Conservation (phyloP, 176 grass and related monocot species). For the Thalia dealbata region DNA sequence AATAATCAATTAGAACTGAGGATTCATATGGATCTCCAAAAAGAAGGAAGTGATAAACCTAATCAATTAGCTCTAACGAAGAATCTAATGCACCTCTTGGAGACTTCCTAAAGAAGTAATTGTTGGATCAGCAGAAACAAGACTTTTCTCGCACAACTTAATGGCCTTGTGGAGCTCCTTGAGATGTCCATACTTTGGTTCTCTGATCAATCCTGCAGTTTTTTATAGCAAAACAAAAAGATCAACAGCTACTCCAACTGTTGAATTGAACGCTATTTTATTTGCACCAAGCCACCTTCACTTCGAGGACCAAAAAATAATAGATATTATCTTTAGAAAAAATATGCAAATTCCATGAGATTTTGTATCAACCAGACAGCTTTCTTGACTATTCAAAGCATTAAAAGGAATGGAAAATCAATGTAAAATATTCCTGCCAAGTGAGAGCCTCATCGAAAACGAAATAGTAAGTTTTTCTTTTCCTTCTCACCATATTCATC, state of each 20-base stretch:
- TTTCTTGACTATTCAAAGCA: background rate
- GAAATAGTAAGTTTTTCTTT: background rate
- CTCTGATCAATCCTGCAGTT: conserved; percentile 61
- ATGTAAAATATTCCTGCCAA: background rate
- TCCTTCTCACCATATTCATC: conserved; percentile 82
- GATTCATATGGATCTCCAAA: background rate
- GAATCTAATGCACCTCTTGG: conserved; percentile 52
- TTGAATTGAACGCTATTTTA: background rate
- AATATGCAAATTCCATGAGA: background rate
- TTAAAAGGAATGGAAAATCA: background rate
- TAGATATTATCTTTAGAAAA: background rate
- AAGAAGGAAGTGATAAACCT: background rate
- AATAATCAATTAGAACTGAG: conserved; percentile 5
- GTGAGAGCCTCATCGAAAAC: background rate
- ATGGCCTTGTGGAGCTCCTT: conserved; percentile 89
- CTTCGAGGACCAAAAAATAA: background rate
- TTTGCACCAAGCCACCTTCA: too few relatives aligned
- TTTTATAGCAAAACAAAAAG: background rate
- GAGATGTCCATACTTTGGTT: conserved; percentile 96
- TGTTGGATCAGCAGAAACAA: conserved; percentile 81
- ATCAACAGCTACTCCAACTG: background rate
- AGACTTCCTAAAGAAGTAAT: conserved; percentile 81
- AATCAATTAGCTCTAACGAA: background rate
- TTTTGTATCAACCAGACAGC: background rate
- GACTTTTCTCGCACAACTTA: conserved; percentile 78